These are phyloP conservation scores for Scolecobasidium constrictum DNA, from an alignment of 2,329 filamentous ascomycete genomes.

Conservation along the genomic window DNA sequence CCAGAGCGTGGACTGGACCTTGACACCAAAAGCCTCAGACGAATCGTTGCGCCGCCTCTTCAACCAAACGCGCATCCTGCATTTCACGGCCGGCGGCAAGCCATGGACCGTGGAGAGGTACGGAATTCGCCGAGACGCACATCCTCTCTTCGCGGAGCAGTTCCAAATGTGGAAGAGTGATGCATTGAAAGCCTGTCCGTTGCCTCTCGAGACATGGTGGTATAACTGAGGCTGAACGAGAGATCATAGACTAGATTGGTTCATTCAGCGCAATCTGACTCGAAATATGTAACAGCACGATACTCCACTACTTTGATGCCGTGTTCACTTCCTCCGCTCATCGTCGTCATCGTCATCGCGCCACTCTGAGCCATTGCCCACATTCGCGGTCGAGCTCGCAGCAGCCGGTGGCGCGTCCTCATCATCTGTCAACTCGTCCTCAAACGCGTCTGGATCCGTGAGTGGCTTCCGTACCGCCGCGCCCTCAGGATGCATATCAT, in stretches of 20 bases:
- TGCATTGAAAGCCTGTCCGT: neutral
- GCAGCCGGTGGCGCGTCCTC: conserved; percentile 25
- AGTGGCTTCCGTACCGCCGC: conserved; percentile 22
- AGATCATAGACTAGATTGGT: too few species aligned
- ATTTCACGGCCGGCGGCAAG: neutral
- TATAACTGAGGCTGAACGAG: too few species aligned
- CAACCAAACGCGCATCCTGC: neutral
- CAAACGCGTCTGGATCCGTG: conserved; percentile 35
- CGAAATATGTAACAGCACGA: too few species aligned
- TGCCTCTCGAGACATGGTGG: too few species aligned
- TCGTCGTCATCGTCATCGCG: neutral
- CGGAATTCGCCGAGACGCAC: neutral
- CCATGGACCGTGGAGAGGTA: neutral
- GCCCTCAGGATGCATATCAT: conserved; percentile 20
- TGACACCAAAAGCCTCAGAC: too few species aligned
- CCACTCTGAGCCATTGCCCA: neutral
- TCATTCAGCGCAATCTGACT: too few species aligned
- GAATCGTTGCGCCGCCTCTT: neutral
- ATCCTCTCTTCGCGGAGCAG: neutral
- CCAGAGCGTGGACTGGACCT: neutral
- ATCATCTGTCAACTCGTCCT: conserved; percentile 32
- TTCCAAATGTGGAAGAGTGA: neutral
- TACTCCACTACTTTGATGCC: neutral
- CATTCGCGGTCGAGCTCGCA: neutral
- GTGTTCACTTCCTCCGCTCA: neutral